Evolutionary conservation across 225 moss, liverwort and hornwort genomes (phyloP), one percentile per base, ranked within the genome.

Genomic region (Takakia lepidozioides): DNA sequence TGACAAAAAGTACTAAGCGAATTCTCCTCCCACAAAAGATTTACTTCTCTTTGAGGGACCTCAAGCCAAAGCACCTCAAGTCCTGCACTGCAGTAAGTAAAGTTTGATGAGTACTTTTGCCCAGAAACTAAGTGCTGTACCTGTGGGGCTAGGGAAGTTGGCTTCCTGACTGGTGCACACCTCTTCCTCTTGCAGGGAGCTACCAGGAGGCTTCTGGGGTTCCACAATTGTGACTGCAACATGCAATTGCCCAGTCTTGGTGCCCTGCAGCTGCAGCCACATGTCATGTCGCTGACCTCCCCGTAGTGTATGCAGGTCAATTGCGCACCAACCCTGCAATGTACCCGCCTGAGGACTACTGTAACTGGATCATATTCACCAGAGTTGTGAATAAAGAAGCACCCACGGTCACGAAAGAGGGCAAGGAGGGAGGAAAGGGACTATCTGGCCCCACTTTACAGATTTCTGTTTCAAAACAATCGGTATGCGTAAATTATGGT

Each of bases 231-330:
- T 75, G 1, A 66, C 48, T 3, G 75, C 75, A 3, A 75, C 53
- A 21, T 75, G 75, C 21, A 75, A 62, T 14, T 75, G 65, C 19
- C 75, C 75, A 1, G 48, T 61, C 66, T 66, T 70, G 0, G 61
- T 69, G 35, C 58, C 62, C 7, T 69, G 58, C 38, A 75, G 38
- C 19, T 49, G 48, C 3, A 75, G 41, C 70, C 75, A 70, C 65
- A 70, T 75, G 25, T 70, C 75, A 20, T 75, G 61, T 20, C 75
- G 57, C 46, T 62, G 70, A 1, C 65, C 75, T 10, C 65, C 75
- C 3, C 66, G 69, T 19, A 69, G 57, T 35, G 61, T 48, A 55
- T 48, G 26, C n/a, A 75, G 64, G 22, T 75, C 69, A 32, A 70
- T 58, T 13, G 49, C 61, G 43, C 64, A 75, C 25, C 65, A 57